These are phyloP conservation scores for Apophysomyces trapeziformis DNA, from an alignment of 371 early-diverging fungal species.

Conservation along the genomic window DNA sequence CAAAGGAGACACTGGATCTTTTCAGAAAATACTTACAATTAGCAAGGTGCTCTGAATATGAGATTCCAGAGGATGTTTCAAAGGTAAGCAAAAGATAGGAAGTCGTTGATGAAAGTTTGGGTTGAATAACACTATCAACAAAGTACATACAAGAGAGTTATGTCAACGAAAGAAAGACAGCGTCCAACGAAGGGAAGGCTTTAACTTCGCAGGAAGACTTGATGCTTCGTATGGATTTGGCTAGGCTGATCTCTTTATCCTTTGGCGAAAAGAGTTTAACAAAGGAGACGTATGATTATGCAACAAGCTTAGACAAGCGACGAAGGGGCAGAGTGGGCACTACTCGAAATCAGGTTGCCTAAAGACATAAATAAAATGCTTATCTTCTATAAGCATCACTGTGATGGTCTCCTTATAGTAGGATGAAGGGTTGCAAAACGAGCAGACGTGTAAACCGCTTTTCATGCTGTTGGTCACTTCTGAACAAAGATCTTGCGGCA, in stretches of 20 bases:
- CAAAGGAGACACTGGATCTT: constrained; percentile 37
- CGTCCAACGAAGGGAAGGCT: constrained; percentile 31
- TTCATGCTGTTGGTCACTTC: too few relatives aligned
- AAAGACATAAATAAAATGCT: not conserved
- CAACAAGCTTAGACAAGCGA: constrained; percentile 31
- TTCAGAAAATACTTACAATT: constrained; percentile 59
- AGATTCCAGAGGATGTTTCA: constrained; percentile 57
- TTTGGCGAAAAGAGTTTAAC: constrained; percentile 44
- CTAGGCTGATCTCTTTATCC: constrained; percentile 41
- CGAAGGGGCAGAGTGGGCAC: constrained; percentile 19
- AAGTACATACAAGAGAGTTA: constrained; percentile 63
- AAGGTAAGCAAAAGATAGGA: constrained; percentile 39
- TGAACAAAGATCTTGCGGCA: too few relatives aligned
- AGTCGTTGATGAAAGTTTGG: not conserved
- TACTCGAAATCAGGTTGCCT: not conserved
- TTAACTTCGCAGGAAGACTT: constrained; percentile 53
- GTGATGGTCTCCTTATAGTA: too few relatives aligned
- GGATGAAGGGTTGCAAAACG: too few relatives aligned
- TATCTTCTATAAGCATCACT: too few relatives aligned
- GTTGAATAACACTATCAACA: not conserved
- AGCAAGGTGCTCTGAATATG: constrained; percentile 47
- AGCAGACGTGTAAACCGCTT: too few relatives aligned
- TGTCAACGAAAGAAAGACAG: constrained; percentile 57
- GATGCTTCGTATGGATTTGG: constrained; percentile 45
- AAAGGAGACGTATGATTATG: constrained; percentile 43